Conservation (phyloP, 192 early-diverging fungal genomes). For the Phycomyces nitens region DNA sequence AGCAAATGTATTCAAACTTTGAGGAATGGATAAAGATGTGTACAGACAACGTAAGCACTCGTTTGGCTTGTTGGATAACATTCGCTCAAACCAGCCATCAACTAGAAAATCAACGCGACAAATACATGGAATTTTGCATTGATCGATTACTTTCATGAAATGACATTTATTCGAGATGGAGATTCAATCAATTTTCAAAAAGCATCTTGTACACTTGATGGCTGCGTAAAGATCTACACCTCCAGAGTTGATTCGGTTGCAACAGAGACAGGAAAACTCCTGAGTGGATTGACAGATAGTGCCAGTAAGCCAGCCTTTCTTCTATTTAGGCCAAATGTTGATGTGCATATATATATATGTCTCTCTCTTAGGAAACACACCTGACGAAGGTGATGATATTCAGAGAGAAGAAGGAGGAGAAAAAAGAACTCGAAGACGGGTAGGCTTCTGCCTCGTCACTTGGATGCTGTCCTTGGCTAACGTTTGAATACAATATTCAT, state of each 20-base stretch:
- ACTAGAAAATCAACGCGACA: slow-evolving; percentile 88
- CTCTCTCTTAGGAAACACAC: not conserved
- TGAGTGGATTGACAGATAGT: slow-evolving; percentile 81
- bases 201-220: slow-evolving; percentile 94
- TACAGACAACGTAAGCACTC: slow-evolving; percentile 76
- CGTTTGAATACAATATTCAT: not conserved
- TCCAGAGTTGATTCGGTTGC: slow-evolving; percentile 97
- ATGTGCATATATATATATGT: not conserved
- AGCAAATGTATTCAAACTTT: slow-evolving; percentile 50
- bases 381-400: slow-evolving; percentile 30
- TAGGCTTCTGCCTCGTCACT: slow-evolving; percentile 4
- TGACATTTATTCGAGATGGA: slow-evolving; percentile 89
- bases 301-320: slow-evolving; percentile 43
- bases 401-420: slow-evolving; percentile 52
- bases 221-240: slow-evolving; percentile 95
- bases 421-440: slow-evolving; percentile 40
- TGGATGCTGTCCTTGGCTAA: too few relatives aligned
- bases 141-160: slow-evolving; percentile 98
- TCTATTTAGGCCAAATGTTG: not conserved
- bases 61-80: not conserved
- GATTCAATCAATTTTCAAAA: slow-evolving; percentile 98
- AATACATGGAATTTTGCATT: slow-evolving; percentile 97
- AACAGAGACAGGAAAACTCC: slow-evolving; percentile 83
- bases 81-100: not conserved
- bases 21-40: slow-evolving; percentile 99